Conservation (phyloP, 2,329 filamentous ascomycete species). For the Monilinia polystroma region DNA sequence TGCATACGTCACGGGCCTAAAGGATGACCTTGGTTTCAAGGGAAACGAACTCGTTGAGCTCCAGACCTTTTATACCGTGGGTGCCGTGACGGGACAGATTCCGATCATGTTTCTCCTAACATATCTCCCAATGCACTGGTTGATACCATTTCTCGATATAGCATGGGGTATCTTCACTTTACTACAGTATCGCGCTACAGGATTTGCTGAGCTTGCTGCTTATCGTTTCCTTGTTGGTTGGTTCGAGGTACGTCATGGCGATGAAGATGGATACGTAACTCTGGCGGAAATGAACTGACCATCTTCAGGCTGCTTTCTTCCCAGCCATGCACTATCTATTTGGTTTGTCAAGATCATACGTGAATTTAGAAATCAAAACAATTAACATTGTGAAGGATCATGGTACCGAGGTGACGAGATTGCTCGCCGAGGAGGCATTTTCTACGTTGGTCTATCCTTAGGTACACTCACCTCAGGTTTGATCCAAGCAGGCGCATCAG, state of each 20-base stretch:
- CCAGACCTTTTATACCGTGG: conserved; percentile 31
- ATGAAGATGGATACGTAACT: not conserved
- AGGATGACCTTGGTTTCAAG: conserved; percentile 47
- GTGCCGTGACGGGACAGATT: conserved; percentile 30
- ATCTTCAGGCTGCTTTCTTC: conserved; percentile 31
- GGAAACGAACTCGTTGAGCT: conserved; percentile 49
- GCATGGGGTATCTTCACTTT: conserved; percentile 33
- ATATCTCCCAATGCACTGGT: conserved; percentile 30
- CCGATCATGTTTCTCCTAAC: conserved; percentile 34
- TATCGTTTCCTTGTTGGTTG: conserved; percentile 48
- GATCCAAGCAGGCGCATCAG: conserved; percentile 31
- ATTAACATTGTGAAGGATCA: conserved; percentile 22
- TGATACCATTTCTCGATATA: conserved; percentile 31
- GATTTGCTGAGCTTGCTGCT: conserved; percentile 50
- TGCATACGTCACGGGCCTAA: conserved; percentile 36
- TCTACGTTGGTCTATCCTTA: conserved; percentile 35
- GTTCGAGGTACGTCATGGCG: conserved; percentile 4
- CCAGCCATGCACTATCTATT: conserved; percentile 42
- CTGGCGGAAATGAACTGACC: not conserved
- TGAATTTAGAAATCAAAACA: not conserved
- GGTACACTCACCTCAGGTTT: conserved; percentile 34
- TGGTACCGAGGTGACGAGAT: conserved; percentile 42
- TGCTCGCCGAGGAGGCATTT: conserved; percentile 31
- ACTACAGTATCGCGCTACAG: conserved; percentile 40
- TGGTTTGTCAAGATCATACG: conserved; percentile 26